Base-by-base conservation (phyloP, 345 rosid genomes). In the Tarenaya hassleriana region DNA sequence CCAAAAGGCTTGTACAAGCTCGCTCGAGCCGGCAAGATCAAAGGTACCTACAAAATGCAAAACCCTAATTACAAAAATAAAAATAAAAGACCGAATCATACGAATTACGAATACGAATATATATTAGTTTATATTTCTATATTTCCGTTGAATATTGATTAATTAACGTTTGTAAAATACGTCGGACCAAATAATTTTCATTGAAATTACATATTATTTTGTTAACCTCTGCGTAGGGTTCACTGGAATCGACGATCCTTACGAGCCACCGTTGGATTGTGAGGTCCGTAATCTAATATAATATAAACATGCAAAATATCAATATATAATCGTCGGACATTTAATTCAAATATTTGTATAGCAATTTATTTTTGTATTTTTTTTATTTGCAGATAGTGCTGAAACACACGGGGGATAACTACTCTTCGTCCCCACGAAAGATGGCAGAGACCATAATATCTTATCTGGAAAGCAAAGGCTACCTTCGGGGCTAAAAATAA, bases 1-100 rank as follows among this genome's bases (percentile, higher is more conserved):
- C 87, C 96, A 15, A 87, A 87, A 69, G 94, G 94, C 47, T 64
- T 87, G 45, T 87, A 87, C 75, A 83, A 81, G 64, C 89, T 87
- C 50, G 96, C 94, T 27, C 79, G 96, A 41, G 88, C 94, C 16
- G 96, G 96, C 42, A 87, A 81, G 69, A 81, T 87, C 63, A 83
- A 76, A 75, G 87, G 92, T 81, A 70, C 17, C 18, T 0, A 27
- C n/a, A 19, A n/a, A n/a, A n/a, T n/a, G n/a, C n/a, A n/a, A n/a
- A n/a, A n/a, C n/a, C n/a, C n/a, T n/a, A n/a, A n/a, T 24, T 2
- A 24, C 29, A 2, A 24, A 24, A 24, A 24, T 2, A 24, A 24
- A 24, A 24, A 24, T 24, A n/a, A n/a, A n/a, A n/a, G n/a, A n/a
- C n/a, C n/a, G n/a, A n/a, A n/a, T n/a, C n/a, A n/a, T n/a, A n/a